Percentiles rank a stretch among this genome's conserved stretches.
Conservation (phyloP, 345 rosid genomes). For the Citrus maxima region DNA sequence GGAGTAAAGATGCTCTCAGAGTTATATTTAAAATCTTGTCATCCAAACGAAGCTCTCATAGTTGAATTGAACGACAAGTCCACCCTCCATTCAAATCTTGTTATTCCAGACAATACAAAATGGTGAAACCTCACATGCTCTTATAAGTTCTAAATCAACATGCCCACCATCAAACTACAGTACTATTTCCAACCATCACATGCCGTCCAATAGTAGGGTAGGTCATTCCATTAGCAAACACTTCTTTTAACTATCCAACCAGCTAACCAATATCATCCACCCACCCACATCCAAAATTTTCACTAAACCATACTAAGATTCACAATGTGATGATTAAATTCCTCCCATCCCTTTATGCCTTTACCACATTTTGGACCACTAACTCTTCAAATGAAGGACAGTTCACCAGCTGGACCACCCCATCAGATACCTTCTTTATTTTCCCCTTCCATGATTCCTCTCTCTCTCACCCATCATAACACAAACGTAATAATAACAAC, state of each 20-base stretch:
- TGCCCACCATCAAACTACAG: neutral
- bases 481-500: conserved; percentile 6
- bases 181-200: neutral
- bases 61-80: neutral
- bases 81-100: neutral
- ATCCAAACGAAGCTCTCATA: neutral
- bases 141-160: neutral
- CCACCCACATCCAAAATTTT: neutral
- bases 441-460: neutral
- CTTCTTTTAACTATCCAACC: conserved; percentile 3
- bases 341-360: conserved; percentile 19
- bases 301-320: neutral
- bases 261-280: neutral
- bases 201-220: neutral
- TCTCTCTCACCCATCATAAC: conserved; percentile 8
- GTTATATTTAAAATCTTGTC: neutral
- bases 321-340: conserved; percentile 24
- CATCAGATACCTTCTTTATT: conserved; percentile 6
- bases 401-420: conserved; percentile 39
- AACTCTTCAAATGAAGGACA: conserved; percentile 26
- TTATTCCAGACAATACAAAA: neutral
- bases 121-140: neutral
- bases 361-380: conserved; percentile 44
- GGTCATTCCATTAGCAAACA: neutral
- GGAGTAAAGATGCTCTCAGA: neutral